phyloP scores from a whole-genome alignment of 306 rosid species.

The Quercus dentata region DNA sequence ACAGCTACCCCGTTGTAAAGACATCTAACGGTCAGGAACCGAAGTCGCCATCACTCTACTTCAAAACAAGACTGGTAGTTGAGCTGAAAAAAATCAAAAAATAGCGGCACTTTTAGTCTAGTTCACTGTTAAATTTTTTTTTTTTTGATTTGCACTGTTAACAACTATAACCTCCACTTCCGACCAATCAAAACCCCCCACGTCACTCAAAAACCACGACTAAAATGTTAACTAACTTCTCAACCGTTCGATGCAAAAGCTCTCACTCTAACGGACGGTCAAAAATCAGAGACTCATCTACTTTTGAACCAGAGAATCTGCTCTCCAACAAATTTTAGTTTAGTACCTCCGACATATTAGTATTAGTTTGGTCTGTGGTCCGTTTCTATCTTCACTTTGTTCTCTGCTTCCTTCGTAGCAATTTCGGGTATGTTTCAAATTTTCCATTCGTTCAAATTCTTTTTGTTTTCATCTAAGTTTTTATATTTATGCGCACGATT shows the following conservation, averaged over 20 bases:
- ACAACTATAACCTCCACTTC: too few species aligned
- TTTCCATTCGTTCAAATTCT: background rate
- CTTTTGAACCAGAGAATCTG: background rate
- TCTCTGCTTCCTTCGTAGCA: conserved; percentile 1
- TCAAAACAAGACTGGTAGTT: background rate
- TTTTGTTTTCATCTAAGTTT: background rate
- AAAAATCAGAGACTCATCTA: background rate
- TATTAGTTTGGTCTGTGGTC: background rate
- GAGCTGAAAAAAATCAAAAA: too few species aligned
- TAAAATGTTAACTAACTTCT: background rate
- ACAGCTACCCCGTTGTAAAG: background rate
- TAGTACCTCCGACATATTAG: background rate
- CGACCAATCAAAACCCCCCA: background rate
- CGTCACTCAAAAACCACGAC: background rate
- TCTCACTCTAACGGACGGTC: background rate
- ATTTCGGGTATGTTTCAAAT: background rate
- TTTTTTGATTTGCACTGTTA: too few species aligned
- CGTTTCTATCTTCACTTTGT: background rate
- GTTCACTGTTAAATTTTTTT: too few species aligned
- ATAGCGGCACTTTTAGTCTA: background rate
- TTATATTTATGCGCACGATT: background rate
- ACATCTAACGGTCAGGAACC: background rate
- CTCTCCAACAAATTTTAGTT: background rate
- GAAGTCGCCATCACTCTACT: background rate
- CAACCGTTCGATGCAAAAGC: background rate